These are phyloP conservation scores for Avena insularis DNA, from an alignment of 176 grass and related monocot species.

Conservation along the genomic window DNA sequence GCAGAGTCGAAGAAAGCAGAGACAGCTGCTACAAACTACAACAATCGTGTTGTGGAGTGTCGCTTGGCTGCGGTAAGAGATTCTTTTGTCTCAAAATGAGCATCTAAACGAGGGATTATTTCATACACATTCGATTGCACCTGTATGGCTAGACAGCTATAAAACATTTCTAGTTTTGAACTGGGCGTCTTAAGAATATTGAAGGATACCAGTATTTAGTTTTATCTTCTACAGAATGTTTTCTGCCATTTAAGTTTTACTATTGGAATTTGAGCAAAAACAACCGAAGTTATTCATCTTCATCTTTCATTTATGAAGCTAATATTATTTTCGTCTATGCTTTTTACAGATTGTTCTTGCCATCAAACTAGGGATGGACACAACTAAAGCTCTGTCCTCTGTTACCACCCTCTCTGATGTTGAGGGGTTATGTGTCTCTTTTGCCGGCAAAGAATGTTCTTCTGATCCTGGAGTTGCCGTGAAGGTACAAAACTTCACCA, in stretches of 20 bases:
- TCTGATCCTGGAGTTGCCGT: constrained; percentile 82
- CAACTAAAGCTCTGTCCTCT: constrained; percentile 59
- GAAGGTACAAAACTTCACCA: constrained; percentile 55
- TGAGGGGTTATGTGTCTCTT: constrained; percentile 76
- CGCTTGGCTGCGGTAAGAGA: constrained; percentile 70
- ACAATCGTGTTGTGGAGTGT: constrained; percentile 95
- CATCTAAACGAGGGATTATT: background rate
- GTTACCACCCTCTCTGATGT: constrained; percentile 91
- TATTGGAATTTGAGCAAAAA: constrained; percentile 1
- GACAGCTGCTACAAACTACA: constrained; percentile 96
- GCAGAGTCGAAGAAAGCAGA: constrained; percentile 98
- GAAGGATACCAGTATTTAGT: background rate
- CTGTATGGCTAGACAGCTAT: constrained; percentile 33
- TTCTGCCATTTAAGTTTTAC: background rate
- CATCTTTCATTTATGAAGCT: constrained; percentile 18
- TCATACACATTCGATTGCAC: background rate
- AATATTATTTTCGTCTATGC: background rate
- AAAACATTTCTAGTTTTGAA: background rate
- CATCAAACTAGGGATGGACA: constrained; percentile 75
- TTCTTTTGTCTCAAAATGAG: constrained; percentile 13
- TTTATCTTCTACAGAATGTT: constrained; percentile 29
- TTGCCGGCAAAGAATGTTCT: constrained; percentile 72
- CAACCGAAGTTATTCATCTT: background rate
- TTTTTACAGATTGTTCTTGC: constrained; percentile 17
- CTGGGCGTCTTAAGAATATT: constrained; percentile 4